Evolutionary conservation across 73 alveolate genomes (phyloP), one percentile per base, ranked within the genome.

Genomic region (Tetrahymena borealis): DNA sequence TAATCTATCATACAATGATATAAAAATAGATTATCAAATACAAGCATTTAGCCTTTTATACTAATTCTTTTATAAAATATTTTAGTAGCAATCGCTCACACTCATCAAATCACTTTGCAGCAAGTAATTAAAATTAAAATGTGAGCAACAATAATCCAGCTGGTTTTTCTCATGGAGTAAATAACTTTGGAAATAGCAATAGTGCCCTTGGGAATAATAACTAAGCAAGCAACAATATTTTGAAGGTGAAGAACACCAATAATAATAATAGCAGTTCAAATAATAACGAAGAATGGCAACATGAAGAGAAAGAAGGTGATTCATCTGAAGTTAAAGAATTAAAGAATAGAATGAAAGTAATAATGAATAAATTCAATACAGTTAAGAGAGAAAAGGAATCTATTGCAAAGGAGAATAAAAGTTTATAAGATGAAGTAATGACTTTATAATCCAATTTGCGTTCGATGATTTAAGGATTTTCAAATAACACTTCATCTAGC

Each of bases 391-490:
- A 98, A 94, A 94, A 98, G 32, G 98, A 95, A 78, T 90, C 79
- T 28, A 94, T 98, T 41, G 96, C 95, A 40, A 95, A 95, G 91
- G 99, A 98, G 90, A 98, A 98, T 92, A 94, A 95, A 91, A 96
- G 94, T 42, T 94, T 98, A 78, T 93, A 96, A 91, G 96, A 97
- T 38, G 99, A 98, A 92, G 96, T 98, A 33, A 90, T 97, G 95
- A 78, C 91, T 20, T 94, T 98, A 79, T 98, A 98, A 91, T 92
- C 98, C 40, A 96, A 96, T 91, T 97, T 98, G 91, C 94, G 99
- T 90, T 95, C 96, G 32, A 98, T 98, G 99, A 97, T 98, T 39
- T 99, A 99, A 32, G 99, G 99, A 78, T 97, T 97, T 91, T 96
- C 98, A 11, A 97, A 98, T 78, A 96, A 98, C 11, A 96, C 99